These are phyloP conservation scores for Trichoderma polysporum DNA, from an alignment of 2,329 filamentous ascomycete species.

Conservation along the genomic window DNA sequence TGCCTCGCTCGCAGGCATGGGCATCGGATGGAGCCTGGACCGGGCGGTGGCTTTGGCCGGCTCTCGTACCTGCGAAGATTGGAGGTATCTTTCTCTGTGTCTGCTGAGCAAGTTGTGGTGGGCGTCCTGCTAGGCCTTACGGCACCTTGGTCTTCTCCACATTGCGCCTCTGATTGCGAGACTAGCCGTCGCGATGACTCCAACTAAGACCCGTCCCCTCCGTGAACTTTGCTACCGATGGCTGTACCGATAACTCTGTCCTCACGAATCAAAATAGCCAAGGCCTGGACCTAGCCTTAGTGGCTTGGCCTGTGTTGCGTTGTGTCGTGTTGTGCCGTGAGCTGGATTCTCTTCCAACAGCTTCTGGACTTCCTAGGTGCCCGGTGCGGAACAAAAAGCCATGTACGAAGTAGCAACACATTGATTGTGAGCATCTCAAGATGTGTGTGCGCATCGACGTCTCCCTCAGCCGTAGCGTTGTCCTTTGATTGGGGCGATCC, in stretches of 20 bases:
- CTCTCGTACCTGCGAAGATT: constrained; percentile 2
- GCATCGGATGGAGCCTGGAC: constrained; percentile 20
- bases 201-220: constrained; percentile 1
- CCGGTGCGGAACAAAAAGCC: neutral
- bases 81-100: neutral
- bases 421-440: neutral
- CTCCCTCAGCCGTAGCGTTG: neutral
- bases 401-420: neutral
- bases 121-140: constrained; percentile 14
- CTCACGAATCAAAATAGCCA: neutral
- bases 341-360: neutral
- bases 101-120: constrained; percentile 5
- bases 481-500: constrained; percentile 11
- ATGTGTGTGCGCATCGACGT: neutral
- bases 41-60: constrained; percentile 18
- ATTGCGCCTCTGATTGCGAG: neutral
- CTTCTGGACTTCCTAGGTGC: neutral
- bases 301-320: neutral
- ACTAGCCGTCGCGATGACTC: constrained; percentile 12
- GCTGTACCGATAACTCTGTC: neutral
- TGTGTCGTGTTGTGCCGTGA: neutral
- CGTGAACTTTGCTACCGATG: constrained; percentile 4
- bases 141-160: constrained; percentile 6
- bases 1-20: constrained; percentile 6
- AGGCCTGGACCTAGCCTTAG: neutral